phyloP scores from a whole-genome alignment of 2,329 filamentous ascomycete species.

The Mycosphaerella sp. region DNA sequence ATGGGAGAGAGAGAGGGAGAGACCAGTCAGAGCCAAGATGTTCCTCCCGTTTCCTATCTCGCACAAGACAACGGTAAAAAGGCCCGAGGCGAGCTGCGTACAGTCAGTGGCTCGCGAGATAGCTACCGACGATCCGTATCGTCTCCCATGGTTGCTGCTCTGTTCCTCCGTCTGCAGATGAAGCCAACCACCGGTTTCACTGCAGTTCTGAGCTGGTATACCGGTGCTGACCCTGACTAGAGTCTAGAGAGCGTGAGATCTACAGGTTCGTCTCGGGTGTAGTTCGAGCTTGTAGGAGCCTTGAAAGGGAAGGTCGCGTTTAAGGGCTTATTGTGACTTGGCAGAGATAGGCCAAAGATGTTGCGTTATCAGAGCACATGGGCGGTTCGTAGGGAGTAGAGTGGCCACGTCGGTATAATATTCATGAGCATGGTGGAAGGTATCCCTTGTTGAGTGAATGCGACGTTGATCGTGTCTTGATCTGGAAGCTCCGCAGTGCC shows the following conservation, averaged over 20 bases:
- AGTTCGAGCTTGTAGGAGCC: neutral
- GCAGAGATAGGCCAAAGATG: conserved; percentile 16
- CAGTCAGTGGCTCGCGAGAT: neutral
- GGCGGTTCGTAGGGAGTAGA: neutral
- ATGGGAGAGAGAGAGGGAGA: neutral
- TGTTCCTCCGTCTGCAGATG: conserved; percentile 1
- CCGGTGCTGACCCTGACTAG: neutral
- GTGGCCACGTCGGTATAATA: too few relatives aligned
- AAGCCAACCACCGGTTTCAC: conserved; percentile 8
- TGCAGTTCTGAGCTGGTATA: neutral
- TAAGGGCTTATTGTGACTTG: neutral
- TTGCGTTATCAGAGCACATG: conserved; percentile 17
- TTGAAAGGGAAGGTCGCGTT: conserved; percentile 16
- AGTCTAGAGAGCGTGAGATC: neutral
- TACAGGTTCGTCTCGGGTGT: conserved; percentile 1
- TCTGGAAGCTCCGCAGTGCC: neutral
- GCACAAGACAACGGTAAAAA: neutral
- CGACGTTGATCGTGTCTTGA: neutral
- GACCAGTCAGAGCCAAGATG: neutral
- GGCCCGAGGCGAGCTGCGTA: neutral
- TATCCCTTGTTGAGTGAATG: neutral
- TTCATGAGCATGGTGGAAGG: too few relatives aligned
- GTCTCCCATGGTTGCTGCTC: neutral
- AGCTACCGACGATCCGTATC: conserved; percentile 8
- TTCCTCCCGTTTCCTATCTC: conserved; percentile 4